Conservation (phyloP, 805 yeast genomes). For the Suhomyces xylopsoci region DNA sequence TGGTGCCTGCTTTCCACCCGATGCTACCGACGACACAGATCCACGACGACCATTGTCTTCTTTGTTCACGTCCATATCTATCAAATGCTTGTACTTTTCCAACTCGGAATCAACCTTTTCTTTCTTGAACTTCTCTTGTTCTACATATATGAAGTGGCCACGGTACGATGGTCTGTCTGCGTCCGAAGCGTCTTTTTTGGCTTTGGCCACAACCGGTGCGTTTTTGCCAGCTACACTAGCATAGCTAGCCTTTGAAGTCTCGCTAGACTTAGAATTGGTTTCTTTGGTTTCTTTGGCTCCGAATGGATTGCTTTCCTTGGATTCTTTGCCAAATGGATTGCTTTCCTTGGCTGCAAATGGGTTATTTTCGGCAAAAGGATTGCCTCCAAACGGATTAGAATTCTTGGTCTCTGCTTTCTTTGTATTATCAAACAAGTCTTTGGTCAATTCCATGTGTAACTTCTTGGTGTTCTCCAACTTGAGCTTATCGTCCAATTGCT, state of each 20-base stretch:
- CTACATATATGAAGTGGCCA: constrained; percentile 69
- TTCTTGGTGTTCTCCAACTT: constrained; percentile 44
- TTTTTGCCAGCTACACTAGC: constrained; percentile 17
- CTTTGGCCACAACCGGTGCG: not conserved
- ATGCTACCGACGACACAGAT: constrained; percentile 2
- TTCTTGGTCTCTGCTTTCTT: constrained; percentile 3
- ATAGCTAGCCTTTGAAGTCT: constrained; percentile 3
- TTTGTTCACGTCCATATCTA: constrained; percentile 46
- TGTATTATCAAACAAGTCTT: constrained; percentile 22
- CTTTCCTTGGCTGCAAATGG: constrained; percentile 1
- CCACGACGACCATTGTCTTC: constrained; percentile 23
- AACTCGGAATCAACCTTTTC: constrained; percentile 51
- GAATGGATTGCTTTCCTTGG: not conserved
- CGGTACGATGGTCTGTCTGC: constrained; percentile 50
- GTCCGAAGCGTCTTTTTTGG: constrained; percentile 10
- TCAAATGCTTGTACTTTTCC: constrained; percentile 44
- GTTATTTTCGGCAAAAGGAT: not conserved
- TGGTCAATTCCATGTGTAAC: constrained; percentile 34
- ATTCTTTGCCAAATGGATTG: not conserved
- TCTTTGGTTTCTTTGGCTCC: not conserved
- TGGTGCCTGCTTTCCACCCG: constrained; percentile 7
- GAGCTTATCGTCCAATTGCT: constrained; percentile 39
- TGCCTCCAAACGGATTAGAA: not conserved
- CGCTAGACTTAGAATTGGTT: not conserved
- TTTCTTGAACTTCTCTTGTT: constrained; percentile 61